Conservation (phyloP, 306 rosid genomes). For the Calophaca sinica region DNA sequence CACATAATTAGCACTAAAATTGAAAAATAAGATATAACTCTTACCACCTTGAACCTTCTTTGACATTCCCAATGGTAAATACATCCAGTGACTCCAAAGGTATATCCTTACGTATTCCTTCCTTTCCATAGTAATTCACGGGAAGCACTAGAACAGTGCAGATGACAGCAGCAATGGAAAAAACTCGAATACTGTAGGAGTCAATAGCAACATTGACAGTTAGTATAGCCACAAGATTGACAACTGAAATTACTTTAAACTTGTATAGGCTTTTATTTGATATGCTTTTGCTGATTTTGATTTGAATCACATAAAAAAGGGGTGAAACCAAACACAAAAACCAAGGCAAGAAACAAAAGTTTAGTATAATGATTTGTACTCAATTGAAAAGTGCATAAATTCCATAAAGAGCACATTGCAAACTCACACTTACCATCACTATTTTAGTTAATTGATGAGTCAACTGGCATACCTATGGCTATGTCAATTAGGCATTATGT, state of each 20-base stretch:
- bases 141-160: conserved; percentile 83
- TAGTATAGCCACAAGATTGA: conserved; percentile 48
- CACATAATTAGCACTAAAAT: conserved; percentile 18
- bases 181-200: conserved; percentile 76
- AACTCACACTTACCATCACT: conserved; percentile 28
- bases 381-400: conserved; percentile 2
- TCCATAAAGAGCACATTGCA: neutral
- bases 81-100: conserved; percentile 72
- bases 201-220: conserved; percentile 45
- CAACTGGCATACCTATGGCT: neutral
- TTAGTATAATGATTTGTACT: conserved; percentile 16
- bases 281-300: conserved; percentile 9
- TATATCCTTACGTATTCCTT: conserved; percentile 52
- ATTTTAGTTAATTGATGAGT: conserved; percentile 20
- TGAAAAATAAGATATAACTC: conserved; percentile 40
- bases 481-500: conserved; percentile 1
- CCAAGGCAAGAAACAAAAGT: conserved; percentile 25
- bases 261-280: conserved; percentile 1
- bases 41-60: conserved; percentile 78
- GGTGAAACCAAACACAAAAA: conserved; percentile 40
- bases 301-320: conserved; percentile 31
- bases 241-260: conserved; percentile 27
- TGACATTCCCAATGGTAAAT: conserved; percentile 83
- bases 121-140: conserved; percentile 78
- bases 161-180: conserved; percentile 72